Evolutionary conservation across 441 rosid genomes (phyloP).

Genomic region (Arabidopsis hybrid): DNA sequence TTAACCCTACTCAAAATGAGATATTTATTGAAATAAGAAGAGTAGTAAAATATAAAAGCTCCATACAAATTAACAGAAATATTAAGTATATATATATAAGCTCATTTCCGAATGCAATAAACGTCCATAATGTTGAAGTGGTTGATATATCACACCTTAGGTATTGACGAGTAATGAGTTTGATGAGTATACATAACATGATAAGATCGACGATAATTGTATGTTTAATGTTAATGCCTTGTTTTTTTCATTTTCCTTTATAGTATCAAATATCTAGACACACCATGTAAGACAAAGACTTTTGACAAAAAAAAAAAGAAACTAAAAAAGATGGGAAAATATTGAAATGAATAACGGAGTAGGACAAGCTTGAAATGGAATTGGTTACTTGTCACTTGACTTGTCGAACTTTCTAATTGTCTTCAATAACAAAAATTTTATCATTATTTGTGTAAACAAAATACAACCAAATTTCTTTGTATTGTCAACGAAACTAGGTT

Average conservation of each 20-base stretch:
- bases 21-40: too few species aligned
- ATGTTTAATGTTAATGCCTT: neutral
- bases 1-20: too few species aligned
- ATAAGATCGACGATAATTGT: neutral
- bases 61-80: too few species aligned
- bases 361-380: slow-evolving; percentile 12
- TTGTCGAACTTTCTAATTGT: slow-evolving; percentile 22
- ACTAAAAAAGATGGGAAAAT: neutral
- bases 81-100: too few species aligned
- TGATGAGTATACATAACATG: neutral
- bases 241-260: neutral
- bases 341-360: neutral
- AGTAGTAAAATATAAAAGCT: too few species aligned
- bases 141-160: neutral
- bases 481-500: neutral
- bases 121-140: neutral
- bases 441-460: neutral
- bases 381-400: slow-evolving; percentile 30
- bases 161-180: neutral
- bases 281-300: neutral
- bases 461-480: slow-evolving; percentile 10
- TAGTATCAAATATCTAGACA: neutral
- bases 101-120: neutral
- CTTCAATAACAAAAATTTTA: neutral
- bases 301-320: neutral